Base-by-base conservation (phyloP, 768 basidiomycete species). In the Phanerochaete carnosa region DNA sequence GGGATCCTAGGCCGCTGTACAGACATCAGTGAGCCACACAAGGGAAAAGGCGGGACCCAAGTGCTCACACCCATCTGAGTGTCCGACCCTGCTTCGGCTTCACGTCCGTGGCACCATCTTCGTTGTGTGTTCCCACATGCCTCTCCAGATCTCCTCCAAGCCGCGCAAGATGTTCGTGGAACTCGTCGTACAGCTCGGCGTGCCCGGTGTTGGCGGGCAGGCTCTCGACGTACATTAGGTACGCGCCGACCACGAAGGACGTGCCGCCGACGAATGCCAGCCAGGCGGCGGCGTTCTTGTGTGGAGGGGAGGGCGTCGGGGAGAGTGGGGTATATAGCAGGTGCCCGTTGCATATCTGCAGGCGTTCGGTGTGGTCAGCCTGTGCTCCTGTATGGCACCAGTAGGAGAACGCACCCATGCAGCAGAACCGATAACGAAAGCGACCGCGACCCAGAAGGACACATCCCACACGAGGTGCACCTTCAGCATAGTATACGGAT, bases 221-320 rank as follows among this genome's bases (percentile, higher is more conserved):
- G 0, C 82, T 83, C 64, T 86, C 85, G 65, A 80, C 75, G 25
- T 85, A 75, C 51, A 80, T 80, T 25, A 82, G 72, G 29, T 84
- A 75, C 0, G 81, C 76, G 13, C 85, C 85, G 54, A 84, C 58
- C 60, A 82, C 81, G 74, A 88, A 88, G n/a, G 84, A 73, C 2
- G 83, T 81, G 1, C 83, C 85, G 1, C 86, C 86, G 1, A 82
- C 61, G 68, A 82, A 87, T 0, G 82, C 84, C 69, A 80, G 81
- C 11, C 81, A 79, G 2, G 74, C 76, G 6, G 78, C 71, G 0
- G 68, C 70, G 2, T 70, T 68, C 53, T 70, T 67, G 51, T 69
- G 45, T 30, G 45, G 23, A 1, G 59, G 47, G 1, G 56, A 33
- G 1, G 55, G 53, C 5, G 62, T 61, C 9, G 64, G 59, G 37